Base-by-base conservation (phyloP, 192 early-diverging fungal species). In the Backusella westeae region DNA sequence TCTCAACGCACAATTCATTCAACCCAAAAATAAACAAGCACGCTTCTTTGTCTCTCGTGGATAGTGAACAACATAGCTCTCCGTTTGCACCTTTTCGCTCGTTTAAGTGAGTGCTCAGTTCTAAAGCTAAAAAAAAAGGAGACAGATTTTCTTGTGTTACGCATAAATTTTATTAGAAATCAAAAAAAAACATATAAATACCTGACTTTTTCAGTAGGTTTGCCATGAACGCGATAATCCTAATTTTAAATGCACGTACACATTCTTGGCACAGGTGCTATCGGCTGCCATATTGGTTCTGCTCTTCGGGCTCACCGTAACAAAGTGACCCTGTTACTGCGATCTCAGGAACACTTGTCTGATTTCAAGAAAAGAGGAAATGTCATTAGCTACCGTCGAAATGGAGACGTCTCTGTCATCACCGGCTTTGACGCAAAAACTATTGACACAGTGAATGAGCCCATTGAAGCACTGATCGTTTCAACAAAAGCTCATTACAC, bases 401-500 rank as follows among this genome's bases (percentile, higher is more conserved):
- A 74, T 42, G 68, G 21, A 0, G 44, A 38, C 10, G 42, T 38
- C 10, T 15, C 19, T 1, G n/a, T 14, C 19, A n/a, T 78, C 6
- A 6, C 19, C 15, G 77, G 67, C 7, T 46, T 74, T 56, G 34
- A 74, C 1, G 14, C 71, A 14, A 32, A 29, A 26, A 65, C n/a
- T 4, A 26, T 67, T 26, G 29, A 35, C 34, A 26, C 59, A 19
- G 6, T 49, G 26, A 72, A 67, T 39, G 39, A n/a, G 67, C 46
- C 77, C 26, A 91, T 93, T 67, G 74, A 76, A 3, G 72, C 77
- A 21, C 79, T 91, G 3, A 42, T 93, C 0, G 76, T 92, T 19
- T 78, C 87, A n/a, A 92, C 91, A 59, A 93, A 93, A 77, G 88
- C 90, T 2, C 87, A 91, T 49, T 83, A 92, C 67, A 84, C 85